Evolutionary conservation across 768 basidiomycete species (phyloP).

Genomic region (Suillus sp.): DNA sequence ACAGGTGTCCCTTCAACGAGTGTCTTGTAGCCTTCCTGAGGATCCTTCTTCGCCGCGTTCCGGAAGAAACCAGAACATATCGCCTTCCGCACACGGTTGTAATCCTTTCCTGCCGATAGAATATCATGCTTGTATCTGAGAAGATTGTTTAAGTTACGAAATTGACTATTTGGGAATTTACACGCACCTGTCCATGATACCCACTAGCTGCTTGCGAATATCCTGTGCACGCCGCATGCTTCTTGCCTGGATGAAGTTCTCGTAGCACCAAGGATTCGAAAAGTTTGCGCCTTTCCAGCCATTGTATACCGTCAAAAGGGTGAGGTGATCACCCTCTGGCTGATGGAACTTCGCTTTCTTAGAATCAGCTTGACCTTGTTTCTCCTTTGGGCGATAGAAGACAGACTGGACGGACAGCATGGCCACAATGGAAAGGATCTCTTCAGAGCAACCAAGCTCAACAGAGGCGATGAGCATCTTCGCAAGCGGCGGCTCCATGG

Average conservation of each 20-base stretch:
- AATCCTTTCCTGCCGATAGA: conserved; percentile 88
- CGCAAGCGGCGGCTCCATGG: conserved; percentile 93
- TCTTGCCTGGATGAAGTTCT: conserved; percentile 97
- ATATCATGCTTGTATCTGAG: conserved; percentile 95
- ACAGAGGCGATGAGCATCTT: conserved; percentile 99
- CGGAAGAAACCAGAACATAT: conserved; percentile 98
- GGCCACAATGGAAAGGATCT: conserved; percentile 94
- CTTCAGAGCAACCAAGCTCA: conserved; percentile 96
- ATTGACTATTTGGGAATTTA: not conserved
- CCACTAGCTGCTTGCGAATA: conserved; percentile 94
- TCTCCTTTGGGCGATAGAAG: conserved; percentile 99
- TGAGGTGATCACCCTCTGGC: conserved; percentile 95
- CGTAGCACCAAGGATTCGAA: conserved; percentile 98
- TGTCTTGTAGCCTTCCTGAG: conserved; percentile 97
- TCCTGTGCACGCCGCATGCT: conserved; percentile 98
- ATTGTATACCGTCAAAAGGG: conserved; percentile 92
- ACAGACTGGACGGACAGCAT: conserved; percentile 97
- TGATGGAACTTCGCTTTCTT: conserved; percentile 99
- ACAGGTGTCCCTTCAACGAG: conserved; percentile 98
- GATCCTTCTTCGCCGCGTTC: conserved; percentile 98
- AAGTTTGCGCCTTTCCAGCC: conserved; percentile 98
- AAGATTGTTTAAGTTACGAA: conserved; percentile 13
- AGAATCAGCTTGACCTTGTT: conserved; percentile 98
- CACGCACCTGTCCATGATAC: conserved; percentile 95
- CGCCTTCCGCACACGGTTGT: conserved; percentile 89